A percentile compares a stretch with the other conserved stretches of the same genome.
Evolutionary conservation across 2,329 filamentous ascomycete species (phyloP).

Genomic region (Myriangium duriaei): DNA sequence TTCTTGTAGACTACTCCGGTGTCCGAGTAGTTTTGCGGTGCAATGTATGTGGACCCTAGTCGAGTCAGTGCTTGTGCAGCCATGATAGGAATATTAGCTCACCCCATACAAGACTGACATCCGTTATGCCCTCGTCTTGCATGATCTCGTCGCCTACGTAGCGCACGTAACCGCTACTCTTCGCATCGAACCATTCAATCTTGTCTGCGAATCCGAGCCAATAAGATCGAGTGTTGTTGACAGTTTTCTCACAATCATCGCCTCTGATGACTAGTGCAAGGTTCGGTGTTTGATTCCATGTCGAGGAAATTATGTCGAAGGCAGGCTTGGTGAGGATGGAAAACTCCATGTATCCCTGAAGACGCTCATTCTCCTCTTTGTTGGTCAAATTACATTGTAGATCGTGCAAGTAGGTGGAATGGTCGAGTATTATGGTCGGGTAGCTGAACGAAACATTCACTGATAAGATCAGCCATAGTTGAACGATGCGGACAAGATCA

Average conservation of each 20-base stretch:
- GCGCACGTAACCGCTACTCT: not conserved
- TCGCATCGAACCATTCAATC: slow-evolving; percentile 1
- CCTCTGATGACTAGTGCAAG: slow-evolving; percentile 4
- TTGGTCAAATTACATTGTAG: not conserved
- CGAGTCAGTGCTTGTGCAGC: no score
- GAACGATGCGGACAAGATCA: no score
- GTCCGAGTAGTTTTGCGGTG: no score
- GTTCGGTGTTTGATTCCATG: slow-evolving; percentile 1
- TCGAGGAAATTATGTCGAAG: not conserved
- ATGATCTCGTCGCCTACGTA: slow-evolving; percentile 5
- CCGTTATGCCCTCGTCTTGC: slow-evolving; percentile 1
- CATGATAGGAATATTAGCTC: no score
- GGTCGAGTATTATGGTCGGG: slow-evolving; percentile 1
- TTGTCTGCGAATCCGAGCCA: slow-evolving; percentile 1
- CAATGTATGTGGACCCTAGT: no score
- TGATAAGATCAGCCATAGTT: not conserved
- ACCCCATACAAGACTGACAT: slow-evolving; percentile 6
- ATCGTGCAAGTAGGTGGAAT: not conserved
- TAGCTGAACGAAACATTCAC: slow-evolving; percentile 6
- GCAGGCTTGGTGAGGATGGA: not conserved
- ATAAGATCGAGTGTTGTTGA: slow-evolving; percentile 4
- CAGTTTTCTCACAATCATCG: slow-evolving; percentile 1
- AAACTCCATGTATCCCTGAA: not conserved
- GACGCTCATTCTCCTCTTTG: no score
- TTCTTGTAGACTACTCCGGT: no score